Evolutionary conservation across 129 eudicot species (phyloP), one percentile per base, ranked within the genome.

Genomic region (Chrysanthemum lavandulifolium): DNA sequence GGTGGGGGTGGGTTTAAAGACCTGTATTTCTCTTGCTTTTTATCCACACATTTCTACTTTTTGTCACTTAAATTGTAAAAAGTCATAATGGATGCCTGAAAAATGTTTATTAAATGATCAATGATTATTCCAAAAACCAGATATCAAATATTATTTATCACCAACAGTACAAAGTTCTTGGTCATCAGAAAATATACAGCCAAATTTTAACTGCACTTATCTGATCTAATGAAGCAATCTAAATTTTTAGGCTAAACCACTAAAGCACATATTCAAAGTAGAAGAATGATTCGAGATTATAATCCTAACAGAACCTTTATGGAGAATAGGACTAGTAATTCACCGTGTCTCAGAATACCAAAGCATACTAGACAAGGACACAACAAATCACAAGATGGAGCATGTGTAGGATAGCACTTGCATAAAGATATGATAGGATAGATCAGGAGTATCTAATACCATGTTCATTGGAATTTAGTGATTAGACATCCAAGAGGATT

Each of bases 351-450:
- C 61, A 15, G 12, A 27, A 53, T 69, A 53, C 62, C 23, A 15
- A 14, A 62, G 33, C 67, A 31, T 62, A 29, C 45, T 47, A 47
- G 68, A 72, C 61, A 73, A 73, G 77, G 18, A 50, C 14, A 61
- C 61, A 73, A 10, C 16, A 73, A 61, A 48, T 61, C 77, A 75
- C 69, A 59, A 80, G 67, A 67, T 80, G 83, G 80, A 74, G 67
- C 66, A 13, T 74, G 71, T 67, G 61, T 74, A 80, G 74, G 82
- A 73, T 77, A 23, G 71, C 83, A 80, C 40, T 68, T 69, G 18
- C 45, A 47, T 61, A 33, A 67, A 69, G 60, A 16, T n/a, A 67
- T 19, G 71, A 73, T 73, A 61, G 75, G 74, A 79, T 68, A 29
- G 57, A 79, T 73, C 50, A 73, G 63, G 45, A 65, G 71, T 58